Evolutionary conservation across 1,284 basidiomycete species (phyloP).

Genomic region (Puccinia triticina): DNA sequence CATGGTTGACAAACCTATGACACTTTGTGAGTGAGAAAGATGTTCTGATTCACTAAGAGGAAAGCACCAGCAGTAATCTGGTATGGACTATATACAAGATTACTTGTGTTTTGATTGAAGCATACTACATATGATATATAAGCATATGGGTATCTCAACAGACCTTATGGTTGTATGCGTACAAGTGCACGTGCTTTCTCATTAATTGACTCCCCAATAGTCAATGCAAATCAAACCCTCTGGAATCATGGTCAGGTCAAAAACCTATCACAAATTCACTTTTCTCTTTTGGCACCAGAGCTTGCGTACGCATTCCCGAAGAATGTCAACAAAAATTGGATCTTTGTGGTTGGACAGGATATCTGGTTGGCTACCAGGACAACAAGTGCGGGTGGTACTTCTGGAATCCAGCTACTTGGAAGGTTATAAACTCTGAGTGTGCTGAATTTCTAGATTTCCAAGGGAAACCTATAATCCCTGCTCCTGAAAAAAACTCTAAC

Average conservation of each 20-base stretch:
- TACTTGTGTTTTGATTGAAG: too few relatives aligned
- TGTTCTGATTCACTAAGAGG: too few relatives aligned
- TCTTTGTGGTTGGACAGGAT: background rate
- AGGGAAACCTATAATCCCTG: background rate
- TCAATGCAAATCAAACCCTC: background rate
- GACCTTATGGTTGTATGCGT: conserved; percentile 18
- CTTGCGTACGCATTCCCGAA: background rate
- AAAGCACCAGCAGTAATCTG: too few relatives aligned
- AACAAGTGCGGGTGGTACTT: background rate
- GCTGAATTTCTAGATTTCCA: conserved; percentile 9
- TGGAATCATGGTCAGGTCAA: background rate
- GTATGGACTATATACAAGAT: too few relatives aligned
- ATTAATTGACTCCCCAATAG: conserved; percentile 13
- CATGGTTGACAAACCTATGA: too few relatives aligned
- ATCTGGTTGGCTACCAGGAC: background rate
- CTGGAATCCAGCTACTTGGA: background rate
- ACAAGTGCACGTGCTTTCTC: background rate
- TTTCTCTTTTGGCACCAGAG: conserved; percentile 11
- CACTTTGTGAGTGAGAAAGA: too few relatives aligned
- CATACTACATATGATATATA: too few relatives aligned
- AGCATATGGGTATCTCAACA: too few relatives aligned
- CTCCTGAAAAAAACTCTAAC: background rate
- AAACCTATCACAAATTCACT: background rate
- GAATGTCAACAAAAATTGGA: background rate
- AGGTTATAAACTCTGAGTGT: background rate